Conservation (phyloP, 23 red algal species). For the Agarophyton chilense region DNA sequence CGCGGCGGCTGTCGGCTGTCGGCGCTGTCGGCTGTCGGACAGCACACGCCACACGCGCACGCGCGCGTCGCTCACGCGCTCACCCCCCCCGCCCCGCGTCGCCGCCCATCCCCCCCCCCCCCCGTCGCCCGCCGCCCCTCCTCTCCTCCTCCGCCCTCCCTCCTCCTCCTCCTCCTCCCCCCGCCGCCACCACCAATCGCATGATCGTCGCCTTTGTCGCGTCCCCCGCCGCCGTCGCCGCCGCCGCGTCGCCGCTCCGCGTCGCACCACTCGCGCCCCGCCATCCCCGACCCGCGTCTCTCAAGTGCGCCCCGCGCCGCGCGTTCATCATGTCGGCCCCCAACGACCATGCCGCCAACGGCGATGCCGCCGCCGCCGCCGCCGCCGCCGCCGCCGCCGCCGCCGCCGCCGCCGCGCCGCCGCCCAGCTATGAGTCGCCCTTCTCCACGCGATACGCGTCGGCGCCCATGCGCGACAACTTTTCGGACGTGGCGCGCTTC, state of each 20-base stretch:
- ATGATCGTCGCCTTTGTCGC: neutral
- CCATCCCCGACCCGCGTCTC: neutral
- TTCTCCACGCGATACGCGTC: slow-evolving; percentile 90
- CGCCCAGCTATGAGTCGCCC: slow-evolving; percentile 79
- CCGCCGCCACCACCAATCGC: no score
- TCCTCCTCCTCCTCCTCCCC: no score
- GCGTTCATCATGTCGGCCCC: neutral
- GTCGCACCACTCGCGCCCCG: neutral
- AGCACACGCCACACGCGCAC: no score
- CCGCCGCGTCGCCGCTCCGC: neutral
- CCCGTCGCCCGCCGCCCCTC: no score
- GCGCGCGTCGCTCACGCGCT: no score
- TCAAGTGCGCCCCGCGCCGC: neutral
- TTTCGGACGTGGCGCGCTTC: slow-evolving; percentile 87
- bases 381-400: neutral
- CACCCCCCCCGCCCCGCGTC: no score
- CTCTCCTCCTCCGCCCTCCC: no score
- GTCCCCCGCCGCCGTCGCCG: neutral
- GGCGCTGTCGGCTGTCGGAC: no score
- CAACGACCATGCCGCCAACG: no score
- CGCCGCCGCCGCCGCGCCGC: neutral
- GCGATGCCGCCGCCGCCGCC: neutral
- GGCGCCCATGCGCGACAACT: slow-evolving; percentile 82
- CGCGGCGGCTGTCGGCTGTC: neutral
- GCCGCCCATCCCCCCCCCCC: no score